A percentile compares a stretch with the other conserved stretches of the same genome.
Evolutionary conservation across 176 grass and related monocot species (phyloP).

Genomic region (maize (Zea mays)): Zm-B73-REFERENCE-NAM-5.0 NC_050103.1:168820001-168820500

Average conservation of each 20-base stretch:
- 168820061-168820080: conserved; percentile 22
- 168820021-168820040: conserved; percentile 9
- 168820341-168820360: too few relatives aligned
- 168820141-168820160: neutral
- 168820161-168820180: neutral
- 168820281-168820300: neutral
- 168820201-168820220: neutral
- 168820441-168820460: conserved; percentile 15
- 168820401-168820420: neutral
- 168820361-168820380: too few relatives aligned
- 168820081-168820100: neutral
- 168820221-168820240: neutral
- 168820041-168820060: conserved; percentile 1
- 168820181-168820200: neutral
- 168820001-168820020: conserved; percentile 11
- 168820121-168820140: neutral
- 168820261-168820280: neutral
- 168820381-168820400: neutral
- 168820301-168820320: neutral
- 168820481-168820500: neutral
- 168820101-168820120: neutral
- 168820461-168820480: neutral
- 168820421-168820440: neutral
- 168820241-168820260: neutral
- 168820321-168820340: too few relatives aligned